A percentile compares a stretch with the other conserved stretches of the same genome.
phyloP scores from a whole-genome alignment of 768 basidiomycete genomes.

The Nidula microcarpa region DNA sequence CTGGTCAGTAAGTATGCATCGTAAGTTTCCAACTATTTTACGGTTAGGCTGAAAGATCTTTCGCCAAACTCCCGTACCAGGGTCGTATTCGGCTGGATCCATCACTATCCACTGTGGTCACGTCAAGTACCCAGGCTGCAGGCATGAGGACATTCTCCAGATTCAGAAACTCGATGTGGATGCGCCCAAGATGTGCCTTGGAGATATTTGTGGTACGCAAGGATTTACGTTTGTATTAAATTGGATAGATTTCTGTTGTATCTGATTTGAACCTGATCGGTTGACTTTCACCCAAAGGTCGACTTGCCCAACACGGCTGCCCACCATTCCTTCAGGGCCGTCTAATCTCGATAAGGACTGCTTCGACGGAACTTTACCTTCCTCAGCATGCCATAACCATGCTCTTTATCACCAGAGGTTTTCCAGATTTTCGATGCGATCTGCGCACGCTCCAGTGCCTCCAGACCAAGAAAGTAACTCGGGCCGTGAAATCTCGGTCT shows the following conservation, averaged over 20 bases:
- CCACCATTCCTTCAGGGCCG: neutral
- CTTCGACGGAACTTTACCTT: slow-evolving; percentile 1
- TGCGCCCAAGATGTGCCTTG: neutral
- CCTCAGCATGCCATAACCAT: slow-evolving; percentile 7
- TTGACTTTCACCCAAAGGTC: neutral
- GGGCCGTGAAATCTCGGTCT: slow-evolving; percentile 14
- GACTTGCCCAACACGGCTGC: neutral
- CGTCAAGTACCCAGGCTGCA: too few species aligned
- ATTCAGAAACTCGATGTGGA: neutral
- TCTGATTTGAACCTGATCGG: slow-evolving; percentile 9
- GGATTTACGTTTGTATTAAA: neutral
- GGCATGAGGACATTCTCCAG: neutral
- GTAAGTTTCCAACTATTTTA: too few species aligned
- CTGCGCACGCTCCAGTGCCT: neutral
- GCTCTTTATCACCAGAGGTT: slow-evolving; percentile 3
- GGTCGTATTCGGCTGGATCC: too few species aligned
- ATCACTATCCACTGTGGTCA: too few species aligned
- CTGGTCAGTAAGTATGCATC: too few species aligned
- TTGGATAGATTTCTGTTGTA: slow-evolving; percentile 7
- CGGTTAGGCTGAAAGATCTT: too few species aligned
- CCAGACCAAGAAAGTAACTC: slow-evolving; percentile 5
- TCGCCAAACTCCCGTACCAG: too few species aligned
- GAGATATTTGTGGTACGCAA: neutral
- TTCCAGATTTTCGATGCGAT: neutral
- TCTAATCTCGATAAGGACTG: slow-evolving; percentile 7